Percentiles rank a stretch among this genome's conserved stretches.
Conservation (phyloP, 257 asterid species). For the Penstemon eatonii region DNA sequence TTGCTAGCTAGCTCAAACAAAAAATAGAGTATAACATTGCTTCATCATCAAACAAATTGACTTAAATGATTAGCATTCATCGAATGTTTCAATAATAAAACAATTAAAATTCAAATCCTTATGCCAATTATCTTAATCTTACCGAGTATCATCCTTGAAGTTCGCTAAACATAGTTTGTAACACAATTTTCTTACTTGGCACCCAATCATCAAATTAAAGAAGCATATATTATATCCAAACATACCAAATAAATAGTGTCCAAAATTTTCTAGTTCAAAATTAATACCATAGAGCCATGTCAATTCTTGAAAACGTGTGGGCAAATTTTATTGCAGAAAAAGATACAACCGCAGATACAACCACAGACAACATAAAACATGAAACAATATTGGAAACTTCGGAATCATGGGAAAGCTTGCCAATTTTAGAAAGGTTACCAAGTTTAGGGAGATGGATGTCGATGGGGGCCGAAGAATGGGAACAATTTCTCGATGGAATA, state of each 20-base stretch:
- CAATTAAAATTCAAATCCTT: constrained; percentile 21
- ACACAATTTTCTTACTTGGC: constrained; percentile 42
- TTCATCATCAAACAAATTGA: constrained; percentile 14
- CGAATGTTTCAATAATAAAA: constrained; percentile 35
- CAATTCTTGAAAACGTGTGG: constrained; percentile 67
- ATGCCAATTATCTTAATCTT: constrained; percentile 29
- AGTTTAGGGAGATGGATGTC: constrained; percentile 73
- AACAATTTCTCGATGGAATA: constrained; percentile 46
- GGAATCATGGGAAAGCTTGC: constrained; percentile 43
- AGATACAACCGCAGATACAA: constrained; percentile 1
- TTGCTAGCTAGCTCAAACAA: constrained; percentile 22
- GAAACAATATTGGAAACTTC: constrained; percentile 18
- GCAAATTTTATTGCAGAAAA: constrained; percentile 52
- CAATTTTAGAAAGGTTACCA: constrained; percentile 56
- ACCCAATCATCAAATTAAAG: constrained; percentile 33
- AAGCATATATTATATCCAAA: constrained; percentile 19
- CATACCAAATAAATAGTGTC: constrained; percentile 16
- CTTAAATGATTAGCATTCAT: constrained; percentile 35
- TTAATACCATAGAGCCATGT: background rate
- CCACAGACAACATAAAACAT: background rate
- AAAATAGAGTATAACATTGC: constrained; percentile 23
- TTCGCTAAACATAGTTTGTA: constrained; percentile 40
- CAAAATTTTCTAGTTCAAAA: background rate
- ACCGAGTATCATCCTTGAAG: constrained; percentile 56
- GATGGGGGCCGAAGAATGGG: constrained; percentile 77